Conservation (phyloP, 148 eudicot genomes). For the Polygonum aviculare region DNA sequence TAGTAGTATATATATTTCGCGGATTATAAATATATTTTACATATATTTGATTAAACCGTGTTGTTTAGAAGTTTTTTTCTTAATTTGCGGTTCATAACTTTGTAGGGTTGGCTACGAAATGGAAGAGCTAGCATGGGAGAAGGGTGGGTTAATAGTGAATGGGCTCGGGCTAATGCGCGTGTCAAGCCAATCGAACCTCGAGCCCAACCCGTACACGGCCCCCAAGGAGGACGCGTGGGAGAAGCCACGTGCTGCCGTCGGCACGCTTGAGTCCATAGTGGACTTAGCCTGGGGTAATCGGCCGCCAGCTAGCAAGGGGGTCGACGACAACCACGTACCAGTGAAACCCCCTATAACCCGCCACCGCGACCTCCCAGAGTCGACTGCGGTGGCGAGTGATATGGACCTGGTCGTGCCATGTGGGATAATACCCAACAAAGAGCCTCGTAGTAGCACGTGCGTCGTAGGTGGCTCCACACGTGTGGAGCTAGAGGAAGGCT, state of each 20-base stretch:
- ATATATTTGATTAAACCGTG: too few relatives aligned
- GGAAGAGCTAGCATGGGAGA: constrained; percentile 80
- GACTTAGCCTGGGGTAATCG: constrained; percentile 35
- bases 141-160: constrained; percentile 65
- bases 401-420: too few relatives aligned
- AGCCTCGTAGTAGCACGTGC: not conserved
- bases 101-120: constrained; percentile 65
- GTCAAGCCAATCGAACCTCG: constrained; percentile 9
- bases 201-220: not conserved
- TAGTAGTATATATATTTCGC: too few relatives aligned
- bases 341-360: too few relatives aligned
- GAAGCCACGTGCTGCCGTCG: constrained; percentile 36
- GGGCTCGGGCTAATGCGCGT: constrained; percentile 43
- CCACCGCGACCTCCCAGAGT: too few relatives aligned
- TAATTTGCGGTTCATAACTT: not conserved
- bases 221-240: constrained; percentile 25
- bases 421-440: not conserved
- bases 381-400: too few relatives aligned
- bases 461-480: not conserved
- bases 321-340: too few relatives aligned
- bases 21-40: too few relatives aligned
- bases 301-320: not conserved
- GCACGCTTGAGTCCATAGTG: constrained; percentile 72
- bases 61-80: too few relatives aligned
- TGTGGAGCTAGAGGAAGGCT: not conserved